Evolutionary conservation across 2,329 filamentous ascomycete species (phyloP).

Genomic region (Botrytis sinoallii): DNA sequence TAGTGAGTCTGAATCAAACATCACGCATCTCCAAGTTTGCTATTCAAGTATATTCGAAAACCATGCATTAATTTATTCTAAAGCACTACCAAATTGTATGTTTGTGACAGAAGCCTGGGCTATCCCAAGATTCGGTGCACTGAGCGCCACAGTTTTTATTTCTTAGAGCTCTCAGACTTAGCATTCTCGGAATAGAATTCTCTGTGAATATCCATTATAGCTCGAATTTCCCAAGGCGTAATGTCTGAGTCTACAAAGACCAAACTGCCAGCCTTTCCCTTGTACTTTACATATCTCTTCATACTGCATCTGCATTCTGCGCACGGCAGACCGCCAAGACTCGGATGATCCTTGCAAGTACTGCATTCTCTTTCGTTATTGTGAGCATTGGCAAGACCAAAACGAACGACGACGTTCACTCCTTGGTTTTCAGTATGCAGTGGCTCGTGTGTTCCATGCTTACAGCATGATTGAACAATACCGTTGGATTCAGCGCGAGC

Average conservation of each 20-base stretch:
- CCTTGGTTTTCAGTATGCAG: background rate
- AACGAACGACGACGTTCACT: background rate
- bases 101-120: background rate
- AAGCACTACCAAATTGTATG: background rate
- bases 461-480: background rate
- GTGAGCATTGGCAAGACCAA: background rate
- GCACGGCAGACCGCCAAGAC: background rate
- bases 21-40: background rate
- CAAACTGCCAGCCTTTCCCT: background rate
- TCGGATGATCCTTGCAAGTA: background rate
- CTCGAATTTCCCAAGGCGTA: background rate
- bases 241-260: background rate
- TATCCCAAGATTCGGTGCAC: background rate
- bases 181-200: background rate
- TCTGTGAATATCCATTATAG: background rate
- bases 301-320: background rate
- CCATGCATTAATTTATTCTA: background rate
- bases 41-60: background rate
- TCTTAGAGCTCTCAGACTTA: background rate
- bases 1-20: no score
- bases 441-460: background rate
- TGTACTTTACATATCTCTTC: background rate
- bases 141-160: background rate
- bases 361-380: background rate
- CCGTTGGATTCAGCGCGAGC: background rate